Evolutionary conservation across 345 rosid genomes (phyloP).

Genomic region (Gynandropsis gynandra): DNA sequence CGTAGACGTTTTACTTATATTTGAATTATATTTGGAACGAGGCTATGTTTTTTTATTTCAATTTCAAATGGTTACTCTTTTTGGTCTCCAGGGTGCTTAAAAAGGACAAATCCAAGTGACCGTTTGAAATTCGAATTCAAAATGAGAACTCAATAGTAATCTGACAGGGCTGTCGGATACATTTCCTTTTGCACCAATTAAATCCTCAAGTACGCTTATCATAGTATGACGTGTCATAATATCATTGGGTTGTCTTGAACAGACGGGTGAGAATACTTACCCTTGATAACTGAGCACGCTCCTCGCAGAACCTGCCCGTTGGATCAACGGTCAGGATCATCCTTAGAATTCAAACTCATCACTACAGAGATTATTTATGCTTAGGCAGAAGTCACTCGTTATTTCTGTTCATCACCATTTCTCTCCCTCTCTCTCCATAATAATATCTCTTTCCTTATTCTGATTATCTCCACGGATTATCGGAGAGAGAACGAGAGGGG

Average conservation of each 20-base stretch:
- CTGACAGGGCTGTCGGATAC: slow-evolving; percentile 8
- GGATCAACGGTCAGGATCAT: slow-evolving; percentile 23
- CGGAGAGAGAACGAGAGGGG: not conserved
- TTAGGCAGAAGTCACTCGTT: slow-evolving; percentile 2
- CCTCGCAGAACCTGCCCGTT: slow-evolving; percentile 13
- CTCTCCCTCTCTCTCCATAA: slow-evolving; percentile 11
- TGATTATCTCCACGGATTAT: slow-evolving; percentile 8
- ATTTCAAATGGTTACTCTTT: slow-evolving; percentile 1
- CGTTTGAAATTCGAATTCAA: slow-evolving; percentile 36
- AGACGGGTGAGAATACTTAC: not conserved
- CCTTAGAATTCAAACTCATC: not conserved
- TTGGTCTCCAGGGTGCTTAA: not conserved
- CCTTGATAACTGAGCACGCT: slow-evolving; percentile 20
- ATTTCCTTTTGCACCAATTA: not conserved
- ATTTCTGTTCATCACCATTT: not conserved
- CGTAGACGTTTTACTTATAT: too few species aligned
- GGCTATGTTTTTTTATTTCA: not conserved
- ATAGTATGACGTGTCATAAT: not conserved
- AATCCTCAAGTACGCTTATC: not conserved
- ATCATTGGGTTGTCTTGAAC: not conserved
- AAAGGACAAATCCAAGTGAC: slow-evolving; percentile 20
- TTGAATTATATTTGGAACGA: too few species aligned
- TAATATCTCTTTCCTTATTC: not conserved
- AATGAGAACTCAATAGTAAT: not conserved
- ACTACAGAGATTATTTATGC: not conserved